These are phyloP conservation scores for Glomus cerebriforme DNA, from an alignment of 192 early-diverging fungal genomes.

Conservation along the genomic window DNA sequence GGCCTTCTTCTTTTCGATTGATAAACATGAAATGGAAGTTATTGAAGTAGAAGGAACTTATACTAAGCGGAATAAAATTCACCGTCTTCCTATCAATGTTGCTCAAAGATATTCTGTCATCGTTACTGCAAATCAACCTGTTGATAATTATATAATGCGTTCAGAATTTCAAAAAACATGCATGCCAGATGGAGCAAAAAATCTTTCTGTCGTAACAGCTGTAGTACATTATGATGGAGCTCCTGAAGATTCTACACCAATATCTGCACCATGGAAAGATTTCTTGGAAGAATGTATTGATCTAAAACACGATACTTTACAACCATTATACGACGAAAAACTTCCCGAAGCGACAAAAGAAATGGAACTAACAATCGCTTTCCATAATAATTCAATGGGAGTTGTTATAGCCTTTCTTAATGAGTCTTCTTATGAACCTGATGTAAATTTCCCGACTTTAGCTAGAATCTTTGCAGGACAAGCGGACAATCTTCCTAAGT, in stretches of 20 bases:
- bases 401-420: conserved; percentile 12
- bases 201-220: conserved; percentile 38
- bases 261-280: conserved; percentile 31
- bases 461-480: conserved; percentile 32
- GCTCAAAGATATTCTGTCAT: conserved; percentile 57
- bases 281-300: conserved; percentile 35
- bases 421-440: conserved; percentile 6
- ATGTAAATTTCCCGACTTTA: not conserved
- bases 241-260: conserved; percentile 11
- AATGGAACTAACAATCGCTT: not conserved
- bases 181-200: conserved; percentile 30
- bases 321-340: conserved; percentile 33
- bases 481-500: conserved; percentile 27
- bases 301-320: conserved; percentile 33
- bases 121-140: conserved; percentile 45
- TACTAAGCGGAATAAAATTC: conserved; percentile 35
- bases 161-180: conserved; percentile 44
- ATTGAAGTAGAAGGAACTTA: conserved; percentile 72
- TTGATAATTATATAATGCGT: conserved; percentile 50
- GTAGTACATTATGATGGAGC: conserved; percentile 49
- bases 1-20: conserved; percentile 67
- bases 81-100: conserved; percentile 46
- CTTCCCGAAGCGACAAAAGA: not conserved
- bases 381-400: not conserved
- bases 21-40: conserved; percentile 65